These are phyloP conservation scores for Penicillium psychrofluorescens DNA, from an alignment of 495 filamentous ascomycete species.

Conservation along the genomic window DNA sequence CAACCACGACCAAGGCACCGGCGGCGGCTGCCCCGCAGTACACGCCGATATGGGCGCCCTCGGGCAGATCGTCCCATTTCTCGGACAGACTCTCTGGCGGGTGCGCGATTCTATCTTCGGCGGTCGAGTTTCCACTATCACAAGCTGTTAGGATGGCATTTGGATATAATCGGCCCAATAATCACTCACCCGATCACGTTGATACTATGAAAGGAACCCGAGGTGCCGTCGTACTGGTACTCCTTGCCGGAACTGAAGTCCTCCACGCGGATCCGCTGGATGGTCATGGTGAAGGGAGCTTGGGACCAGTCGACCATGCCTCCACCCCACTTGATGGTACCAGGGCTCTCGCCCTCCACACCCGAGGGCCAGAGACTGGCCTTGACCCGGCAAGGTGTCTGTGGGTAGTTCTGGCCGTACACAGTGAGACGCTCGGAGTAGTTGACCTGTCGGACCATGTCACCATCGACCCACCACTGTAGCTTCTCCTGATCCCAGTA, in stretches of 20 bases:
- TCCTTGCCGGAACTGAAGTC: constrained; percentile 32
- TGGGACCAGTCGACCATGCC: constrained; percentile 59
- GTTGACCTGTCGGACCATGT: constrained; percentile 58
- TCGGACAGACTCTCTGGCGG: constrained; percentile 39
- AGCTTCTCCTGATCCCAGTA: constrained; percentile 74
- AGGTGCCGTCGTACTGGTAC: constrained; percentile 30
- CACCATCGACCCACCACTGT: constrained; percentile 75
- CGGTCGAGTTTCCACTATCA: constrained; percentile 52
- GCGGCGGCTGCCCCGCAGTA: constrained; percentile 44
- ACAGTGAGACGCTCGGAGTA: constrained; percentile 40
- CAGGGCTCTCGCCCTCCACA: constrained; percentile 48
- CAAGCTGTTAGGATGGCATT: not conserved
- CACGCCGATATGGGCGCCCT: constrained; percentile 51
- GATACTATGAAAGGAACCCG: constrained; percentile 30
- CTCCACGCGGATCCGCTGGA: constrained; percentile 36
- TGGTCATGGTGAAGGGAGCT: constrained; percentile 65
- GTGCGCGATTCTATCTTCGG: constrained; percentile 22
- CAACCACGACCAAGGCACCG: constrained; percentile 40
- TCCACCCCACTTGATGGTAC: constrained; percentile 31
- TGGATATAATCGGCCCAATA: not conserved
- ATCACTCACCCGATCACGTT: constrained; percentile 43
- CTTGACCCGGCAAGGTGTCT: constrained; percentile 79
- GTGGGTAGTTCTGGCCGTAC: constrained; percentile 68
- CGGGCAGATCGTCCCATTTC: constrained; percentile 51
- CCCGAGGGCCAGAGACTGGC: constrained; percentile 79